phyloP scores from a whole-genome alignment of 768 basidiomycete species.

The Pleurotus giganteus region DNA sequence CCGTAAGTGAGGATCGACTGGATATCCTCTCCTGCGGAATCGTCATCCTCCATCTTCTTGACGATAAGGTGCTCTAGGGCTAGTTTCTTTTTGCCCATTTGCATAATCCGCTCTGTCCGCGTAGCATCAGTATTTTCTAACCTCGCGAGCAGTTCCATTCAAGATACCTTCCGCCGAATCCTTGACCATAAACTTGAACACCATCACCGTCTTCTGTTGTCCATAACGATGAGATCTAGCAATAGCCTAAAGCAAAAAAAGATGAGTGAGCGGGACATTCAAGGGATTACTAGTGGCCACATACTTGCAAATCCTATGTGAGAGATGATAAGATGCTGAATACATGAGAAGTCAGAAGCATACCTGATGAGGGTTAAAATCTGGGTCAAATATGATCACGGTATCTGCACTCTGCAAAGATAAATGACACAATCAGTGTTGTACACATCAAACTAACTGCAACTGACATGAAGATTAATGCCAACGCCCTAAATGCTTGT shows the following conservation, averaged over 20 bases:
- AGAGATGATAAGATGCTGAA: background rate
- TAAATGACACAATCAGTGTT: background rate
- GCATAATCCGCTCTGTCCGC: slow-evolving; percentile 79
- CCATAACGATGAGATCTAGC: slow-evolving; percentile 93
- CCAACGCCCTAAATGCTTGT: slow-evolving; percentile 62
- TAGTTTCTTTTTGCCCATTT: slow-evolving; percentile 93
- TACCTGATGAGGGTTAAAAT: slow-evolving; percentile 97
- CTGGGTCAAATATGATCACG: slow-evolving; percentile 90
- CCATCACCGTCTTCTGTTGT: slow-evolving; percentile 90
- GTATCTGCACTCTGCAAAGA: slow-evolving; percentile 80
- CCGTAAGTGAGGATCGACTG: slow-evolving; percentile 88
- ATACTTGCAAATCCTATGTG: slow-evolving; percentile 79
- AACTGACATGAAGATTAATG: slow-evolving; percentile 69
- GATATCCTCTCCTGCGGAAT: slow-evolving; percentile 69
- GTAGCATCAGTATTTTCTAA: background rate
- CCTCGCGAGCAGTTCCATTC: background rate
- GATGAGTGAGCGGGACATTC: slow-evolving; percentile 5
- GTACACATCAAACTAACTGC: background rate
- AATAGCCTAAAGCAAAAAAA: slow-evolving; percentile 66
- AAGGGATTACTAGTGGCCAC: slow-evolving; percentile 16
- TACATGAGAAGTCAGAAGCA: slow-evolving; percentile 16
- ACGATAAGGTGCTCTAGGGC: slow-evolving; percentile 94
- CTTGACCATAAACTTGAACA: slow-evolving; percentile 96
- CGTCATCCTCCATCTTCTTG: slow-evolving; percentile 91
- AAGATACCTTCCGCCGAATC: slow-evolving; percentile 81